Conservation (phyloP, 345 rosid species). For the Nasturtium officinale region DNA sequence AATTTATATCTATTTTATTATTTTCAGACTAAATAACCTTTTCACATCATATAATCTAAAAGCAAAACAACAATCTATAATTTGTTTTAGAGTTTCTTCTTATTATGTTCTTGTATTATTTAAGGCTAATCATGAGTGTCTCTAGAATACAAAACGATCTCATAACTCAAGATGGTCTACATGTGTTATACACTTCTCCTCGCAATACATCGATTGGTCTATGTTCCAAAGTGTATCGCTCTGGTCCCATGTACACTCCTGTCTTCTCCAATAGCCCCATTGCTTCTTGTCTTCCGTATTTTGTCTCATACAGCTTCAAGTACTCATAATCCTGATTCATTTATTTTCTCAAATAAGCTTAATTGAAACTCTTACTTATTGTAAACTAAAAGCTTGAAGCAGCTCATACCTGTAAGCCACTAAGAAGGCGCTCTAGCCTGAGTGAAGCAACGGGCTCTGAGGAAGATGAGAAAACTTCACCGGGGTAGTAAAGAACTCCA, state of each 20-base stretch:
- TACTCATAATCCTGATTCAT: slow-evolving; percentile 73
- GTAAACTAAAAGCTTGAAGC: slow-evolving; percentile 4
- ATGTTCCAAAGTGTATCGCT: slow-evolving; percentile 87
- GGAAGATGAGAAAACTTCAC: slow-evolving; percentile 91
- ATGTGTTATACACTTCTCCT: slow-evolving; percentile 79
- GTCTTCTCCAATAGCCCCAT: slow-evolving; percentile 81
- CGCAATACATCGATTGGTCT: slow-evolving; percentile 83
- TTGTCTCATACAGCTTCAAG: slow-evolving; percentile 72
- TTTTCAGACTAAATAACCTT: not conserved
- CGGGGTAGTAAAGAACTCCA: slow-evolving; percentile 88
- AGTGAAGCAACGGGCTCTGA: slow-evolving; percentile 82
- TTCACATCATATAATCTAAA: not conserved
- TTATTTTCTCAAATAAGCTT: not conserved
- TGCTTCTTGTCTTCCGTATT: slow-evolving; percentile 77
- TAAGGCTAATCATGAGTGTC: not conserved
- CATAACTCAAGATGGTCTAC: slow-evolving; percentile 44
- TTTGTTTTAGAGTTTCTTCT: not conserved
- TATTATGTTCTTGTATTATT: not conserved
- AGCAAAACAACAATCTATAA: not conserved
- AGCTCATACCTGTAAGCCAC: slow-evolving; percentile 81
- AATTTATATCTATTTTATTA: not conserved
- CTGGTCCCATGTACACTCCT: slow-evolving; percentile 82
- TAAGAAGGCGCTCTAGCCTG: slow-evolving; percentile 86
- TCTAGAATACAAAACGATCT: slow-evolving; percentile 11
- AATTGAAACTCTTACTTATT: not conserved